Evolutionary conservation across 768 basidiomycete genomes (phyloP).

Genomic region (Boletales sp.): DNA sequence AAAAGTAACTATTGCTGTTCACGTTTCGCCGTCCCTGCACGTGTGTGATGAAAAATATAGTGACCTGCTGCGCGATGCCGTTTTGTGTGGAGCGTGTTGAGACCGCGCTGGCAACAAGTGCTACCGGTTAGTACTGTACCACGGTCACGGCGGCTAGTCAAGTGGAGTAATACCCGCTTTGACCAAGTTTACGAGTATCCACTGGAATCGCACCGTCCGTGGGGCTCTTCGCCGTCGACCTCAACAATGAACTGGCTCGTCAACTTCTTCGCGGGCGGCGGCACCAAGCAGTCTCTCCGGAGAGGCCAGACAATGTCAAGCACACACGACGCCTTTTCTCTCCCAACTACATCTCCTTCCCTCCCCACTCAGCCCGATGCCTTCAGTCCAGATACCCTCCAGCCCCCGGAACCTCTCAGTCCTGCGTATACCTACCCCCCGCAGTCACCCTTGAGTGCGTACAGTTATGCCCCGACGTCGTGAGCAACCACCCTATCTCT

Average conservation of each 20-base stretch:
- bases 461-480: slow-evolving; percentile 60
- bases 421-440: slow-evolving; percentile 79
- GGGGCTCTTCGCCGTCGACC: slow-evolving; percentile 6
- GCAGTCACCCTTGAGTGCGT: slow-evolving; percentile 46
- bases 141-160: too few relatives aligned
- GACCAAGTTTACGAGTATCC: slow-evolving; percentile 10
- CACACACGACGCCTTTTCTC: slow-evolving; percentile 86
- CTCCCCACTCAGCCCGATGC: slow-evolving; percentile 52
- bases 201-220: not conserved
- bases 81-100: slow-evolving; percentile 8
- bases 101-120: too few relatives aligned
- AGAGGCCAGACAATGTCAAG: slow-evolving; percentile 67
- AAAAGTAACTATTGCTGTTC: not conserved
- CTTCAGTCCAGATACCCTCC: slow-evolving; percentile 53
- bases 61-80: slow-evolving; percentile 11
- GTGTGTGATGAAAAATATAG: slow-evolving; percentile 3
- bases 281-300: slow-evolving; percentile 44
- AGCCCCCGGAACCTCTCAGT: slow-evolving; percentile 46
- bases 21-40: not conserved
- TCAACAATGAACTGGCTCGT: slow-evolving; percentile 68
- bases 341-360: slow-evolving; percentile 70
- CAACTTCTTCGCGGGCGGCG: slow-evolving; percentile 57
- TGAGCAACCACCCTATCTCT: slow-evolving; percentile 26
- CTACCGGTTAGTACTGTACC: too few relatives aligned
- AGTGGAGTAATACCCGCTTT: not conserved